Evolutionary conservation across 2,329 filamentous ascomycete genomes (phyloP).

Genomic region (Pseudogymnoascus sp.): DNA sequence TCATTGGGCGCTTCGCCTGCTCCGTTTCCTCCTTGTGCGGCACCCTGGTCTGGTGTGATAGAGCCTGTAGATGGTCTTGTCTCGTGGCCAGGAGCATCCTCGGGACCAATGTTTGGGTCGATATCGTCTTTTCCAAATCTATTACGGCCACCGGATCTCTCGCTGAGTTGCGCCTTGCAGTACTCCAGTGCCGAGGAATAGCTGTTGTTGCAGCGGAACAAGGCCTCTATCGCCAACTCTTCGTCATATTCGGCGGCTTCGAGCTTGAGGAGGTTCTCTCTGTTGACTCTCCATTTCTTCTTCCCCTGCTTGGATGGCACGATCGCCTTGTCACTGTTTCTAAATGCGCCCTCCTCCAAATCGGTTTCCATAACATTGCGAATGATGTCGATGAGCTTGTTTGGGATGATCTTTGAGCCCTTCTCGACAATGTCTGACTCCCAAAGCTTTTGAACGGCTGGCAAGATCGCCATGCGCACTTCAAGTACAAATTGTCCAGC

Average conservation of each 20-base stretch:
- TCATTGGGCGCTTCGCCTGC: not conserved
- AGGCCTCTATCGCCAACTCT: constrained; percentile 67
- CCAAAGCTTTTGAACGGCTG: constrained; percentile 74
- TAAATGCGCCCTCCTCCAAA: constrained; percentile 60
- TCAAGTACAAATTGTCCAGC: constrained; percentile 79
- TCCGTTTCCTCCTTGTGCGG: constrained; percentile 18
- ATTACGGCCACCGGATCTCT: constrained; percentile 55
- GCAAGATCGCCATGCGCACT: constrained; percentile 71
- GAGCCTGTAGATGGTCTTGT: constrained; percentile 28
- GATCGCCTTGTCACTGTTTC: constrained; percentile 52
- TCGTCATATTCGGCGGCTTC: constrained; percentile 46
- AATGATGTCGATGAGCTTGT: constrained; percentile 76
- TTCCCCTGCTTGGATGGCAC: constrained; percentile 32
- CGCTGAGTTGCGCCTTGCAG: constrained; percentile 56
- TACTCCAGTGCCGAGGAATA: constrained; percentile 62
- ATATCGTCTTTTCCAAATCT: constrained; percentile 58
- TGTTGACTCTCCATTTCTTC: constrained; percentile 47
- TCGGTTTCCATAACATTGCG: constrained; percentile 73
- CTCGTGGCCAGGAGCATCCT: constrained; percentile 25
- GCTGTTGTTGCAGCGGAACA: constrained; percentile 74
- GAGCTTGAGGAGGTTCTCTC: constrained; percentile 38
- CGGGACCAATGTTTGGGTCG: constrained; percentile 23
- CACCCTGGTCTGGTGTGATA: constrained; percentile 25
- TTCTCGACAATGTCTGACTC: constrained; percentile 78
- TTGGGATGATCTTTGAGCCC: constrained; percentile 67